phyloP scores from a whole-genome alignment of 2,329 filamentous ascomycete genomes.

The Aureobasidium uvarum region DNA sequence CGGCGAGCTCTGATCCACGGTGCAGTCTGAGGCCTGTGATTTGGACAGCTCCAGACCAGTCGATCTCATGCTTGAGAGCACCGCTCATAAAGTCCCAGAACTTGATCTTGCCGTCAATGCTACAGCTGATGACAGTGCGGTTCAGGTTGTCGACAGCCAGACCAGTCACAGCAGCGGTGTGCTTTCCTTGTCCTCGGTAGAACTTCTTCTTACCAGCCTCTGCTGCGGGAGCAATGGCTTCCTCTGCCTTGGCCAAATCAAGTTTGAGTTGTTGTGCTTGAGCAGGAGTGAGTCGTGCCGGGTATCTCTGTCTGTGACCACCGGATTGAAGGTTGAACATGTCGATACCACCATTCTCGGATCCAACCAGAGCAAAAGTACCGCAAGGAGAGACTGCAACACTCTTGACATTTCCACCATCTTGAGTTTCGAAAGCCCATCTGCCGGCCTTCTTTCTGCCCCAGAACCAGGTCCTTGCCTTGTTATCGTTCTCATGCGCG shows the following conservation, averaged over 20 bases:
- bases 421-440: constrained; percentile 87
- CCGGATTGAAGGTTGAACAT: constrained; percentile 98
- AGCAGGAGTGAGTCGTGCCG: constrained; percentile 70
- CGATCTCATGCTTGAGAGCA: constrained; percentile 72
- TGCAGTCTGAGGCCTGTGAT: constrained; percentile 80
- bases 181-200: constrained; percentile 62
- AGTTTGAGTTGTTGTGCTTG: constrained; percentile 75
- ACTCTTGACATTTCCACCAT: constrained; percentile 75
- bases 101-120: constrained; percentile 87
- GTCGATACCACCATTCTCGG: constrained; percentile 76
- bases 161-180: constrained; percentile 80
- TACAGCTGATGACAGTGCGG: constrained; percentile 78
- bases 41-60: constrained; percentile 75
- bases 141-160: constrained; percentile 88
- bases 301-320: constrained; percentile 81
- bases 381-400: constrained; percentile 89
- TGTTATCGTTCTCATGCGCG: constrained; percentile 79
- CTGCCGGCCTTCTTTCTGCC: constrained; percentile 87
- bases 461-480: constrained; percentile 97
- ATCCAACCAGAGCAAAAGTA: constrained; percentile 89
- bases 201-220: constrained; percentile 41
- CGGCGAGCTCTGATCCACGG: constrained; percentile 76
- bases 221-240: constrained; percentile 42
- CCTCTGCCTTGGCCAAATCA: constrained; percentile 51
- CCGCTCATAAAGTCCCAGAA: constrained; percentile 97